Conservation (phyloP, 2,329 filamentous ascomycete species). For the Fusarium pilosicola region DNA sequence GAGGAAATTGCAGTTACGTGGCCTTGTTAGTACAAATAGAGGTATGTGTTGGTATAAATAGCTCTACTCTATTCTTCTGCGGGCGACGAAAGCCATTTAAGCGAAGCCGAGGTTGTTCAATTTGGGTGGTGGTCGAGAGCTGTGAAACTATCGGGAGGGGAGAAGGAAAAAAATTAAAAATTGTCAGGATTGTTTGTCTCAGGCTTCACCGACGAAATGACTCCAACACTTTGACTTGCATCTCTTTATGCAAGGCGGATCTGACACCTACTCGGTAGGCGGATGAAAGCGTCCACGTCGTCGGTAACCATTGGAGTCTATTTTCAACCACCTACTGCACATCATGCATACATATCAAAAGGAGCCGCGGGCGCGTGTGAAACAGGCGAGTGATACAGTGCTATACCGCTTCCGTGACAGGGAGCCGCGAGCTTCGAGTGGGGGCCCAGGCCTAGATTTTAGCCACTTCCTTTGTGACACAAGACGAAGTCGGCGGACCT, state of each 20-base stretch:
- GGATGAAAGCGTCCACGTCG: conserved; percentile 43
- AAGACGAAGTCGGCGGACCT: conserved; percentile 20
- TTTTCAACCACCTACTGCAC: conserved; percentile 43
- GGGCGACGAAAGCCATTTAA: conserved; percentile 20
- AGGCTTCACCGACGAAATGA: conserved; percentile 44
- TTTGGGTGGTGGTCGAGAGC: conserved; percentile 7
- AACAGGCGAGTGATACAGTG: conserved; percentile 32
- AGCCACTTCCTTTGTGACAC: conserved; percentile 26
- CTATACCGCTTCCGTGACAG: conserved; percentile 39
- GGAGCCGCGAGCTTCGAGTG: conserved; percentile 27
- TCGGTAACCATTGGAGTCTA: conserved; percentile 42
- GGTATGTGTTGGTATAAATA: too few relatives aligned
- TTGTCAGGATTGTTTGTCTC: conserved; percentile 19
- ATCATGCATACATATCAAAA: conserved; percentile 45
- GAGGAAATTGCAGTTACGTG: too few relatives aligned
- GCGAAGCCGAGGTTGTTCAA: conserved; percentile 26
- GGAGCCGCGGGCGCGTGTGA: conserved; percentile 36
- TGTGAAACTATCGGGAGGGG: not conserved
- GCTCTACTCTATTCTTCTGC: not conserved
- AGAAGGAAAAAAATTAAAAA: not conserved
- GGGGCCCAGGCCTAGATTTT: conserved; percentile 29
- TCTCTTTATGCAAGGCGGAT: conserved; percentile 34
- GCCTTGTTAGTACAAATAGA: too few relatives aligned
- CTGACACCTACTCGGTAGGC: conserved; percentile 38
- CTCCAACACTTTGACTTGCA: conserved; percentile 33